Percentiles rank a stretch among this genome's conserved stretches.
Conservation (phyloP, 23 red algal species). For the Gracilaria domingensis region DNA sequence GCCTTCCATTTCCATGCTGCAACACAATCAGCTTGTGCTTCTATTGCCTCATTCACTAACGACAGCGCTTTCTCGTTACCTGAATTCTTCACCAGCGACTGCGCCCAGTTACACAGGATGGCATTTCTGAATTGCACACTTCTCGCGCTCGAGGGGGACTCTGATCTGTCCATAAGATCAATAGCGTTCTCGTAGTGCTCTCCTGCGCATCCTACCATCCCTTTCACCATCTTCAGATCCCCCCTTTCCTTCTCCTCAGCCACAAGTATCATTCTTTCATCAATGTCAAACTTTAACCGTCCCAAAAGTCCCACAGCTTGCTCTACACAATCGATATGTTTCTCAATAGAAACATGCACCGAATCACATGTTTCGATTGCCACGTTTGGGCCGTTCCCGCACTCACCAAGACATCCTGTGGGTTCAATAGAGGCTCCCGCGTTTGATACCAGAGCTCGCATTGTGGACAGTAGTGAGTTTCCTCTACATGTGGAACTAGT, state of each 20-base stretch:
- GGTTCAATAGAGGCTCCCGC: not conserved
- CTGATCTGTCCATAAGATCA: not conserved
- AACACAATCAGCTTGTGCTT: not conserved
- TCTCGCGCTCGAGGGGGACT: not conserved
- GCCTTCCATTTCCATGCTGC: conserved; percentile 52
- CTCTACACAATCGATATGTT: not conserved
- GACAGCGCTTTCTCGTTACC: not conserved
- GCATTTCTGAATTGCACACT: not conserved
- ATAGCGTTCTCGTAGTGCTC: conserved; percentile 25
- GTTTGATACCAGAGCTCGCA: not conserved
- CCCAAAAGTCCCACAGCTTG: not conserved
- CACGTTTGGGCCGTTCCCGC: conserved; percentile 42
- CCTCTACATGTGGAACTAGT: conserved; percentile 12
- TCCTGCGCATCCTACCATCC: not conserved
- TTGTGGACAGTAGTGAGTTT: conserved; percentile 7
- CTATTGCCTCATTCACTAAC: conserved; percentile 18
- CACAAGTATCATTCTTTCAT: not conserved
- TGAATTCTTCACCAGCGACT: not conserved
- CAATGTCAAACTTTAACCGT: not conserved
- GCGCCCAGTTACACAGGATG: conserved; percentile 35
- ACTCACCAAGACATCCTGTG: conserved; percentile 36
- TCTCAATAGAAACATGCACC: not conserved
- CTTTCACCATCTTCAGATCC: not conserved
- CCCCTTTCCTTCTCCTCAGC: conserved; percentile 28
- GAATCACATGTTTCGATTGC: not conserved